Base-by-base conservation (phyloP, 169 alveolate species). In the Eimeria maxima region DNA sequence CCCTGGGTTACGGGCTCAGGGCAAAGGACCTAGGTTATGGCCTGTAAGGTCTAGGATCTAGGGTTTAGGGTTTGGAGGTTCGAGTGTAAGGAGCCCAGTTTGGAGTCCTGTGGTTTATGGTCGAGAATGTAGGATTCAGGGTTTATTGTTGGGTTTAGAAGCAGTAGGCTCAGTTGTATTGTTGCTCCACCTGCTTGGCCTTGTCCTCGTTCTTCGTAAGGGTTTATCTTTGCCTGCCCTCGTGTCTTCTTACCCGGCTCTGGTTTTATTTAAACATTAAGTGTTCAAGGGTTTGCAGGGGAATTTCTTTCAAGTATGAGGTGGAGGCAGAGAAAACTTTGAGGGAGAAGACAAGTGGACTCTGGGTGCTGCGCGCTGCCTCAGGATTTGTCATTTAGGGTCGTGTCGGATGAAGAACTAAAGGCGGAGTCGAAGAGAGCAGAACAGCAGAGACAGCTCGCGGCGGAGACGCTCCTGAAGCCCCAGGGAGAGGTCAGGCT, bases 391-490 rank as follows among this genome's bases (percentile, higher is more conserved):
- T 74, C 90, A 5, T 91, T 38, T 22, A 67, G 95, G 53, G 95
- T 91, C 14, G 60, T 91, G 57, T 65, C 95, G 29, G 95, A 91
- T 42, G 69, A 91, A 42, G 95, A 91, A 57, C 80, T 91, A 47
- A 91, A 73, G 63, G 95, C 80, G 83, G 95, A 91, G 81, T 91
- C 95, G 55, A 91, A 91, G 90, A 80, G 95, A 38, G 95, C 95
- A 42, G 95, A 91, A 73, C 73, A 73, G 80, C 95, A 91, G 90
- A 55, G 95, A n/a, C 95, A 74, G 24, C 95, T 73, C 33, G 95
- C 95, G 65, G 78, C 95, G 4, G 90, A 63, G 45, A 81, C 92
- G 7, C 89, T 78, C 16, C 89, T 78, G 67, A 78, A 78, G 18
- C 89, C 89, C 65, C 14, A 78, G 89, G 89, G 89, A 45, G 89